Evolutionary conservation across 1,139 yeast species (phyloP), one percentile per base, ranked within the genome.

Genomic region (Kluyveromyces marxianus): DNA sequence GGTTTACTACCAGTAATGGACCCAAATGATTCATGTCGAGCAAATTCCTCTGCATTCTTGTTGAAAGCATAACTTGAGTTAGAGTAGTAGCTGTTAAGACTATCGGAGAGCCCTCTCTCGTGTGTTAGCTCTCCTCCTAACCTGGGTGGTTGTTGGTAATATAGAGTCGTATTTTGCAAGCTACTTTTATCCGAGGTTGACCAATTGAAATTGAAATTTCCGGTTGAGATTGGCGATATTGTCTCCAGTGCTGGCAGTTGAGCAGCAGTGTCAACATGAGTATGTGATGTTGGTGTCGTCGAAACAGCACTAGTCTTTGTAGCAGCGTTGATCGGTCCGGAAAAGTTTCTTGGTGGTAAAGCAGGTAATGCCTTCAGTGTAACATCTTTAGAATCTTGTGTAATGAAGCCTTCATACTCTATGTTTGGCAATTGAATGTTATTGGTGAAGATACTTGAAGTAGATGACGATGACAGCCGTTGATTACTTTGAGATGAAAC

Each of bases 51-150:
- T 4, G 38, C 31, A 26, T 31, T 40, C 31, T 60, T 59, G 45
- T 62, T 62, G 45, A 62, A 62, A 1, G 66, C 60, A 43, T 62
- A 62, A 46, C 59, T 59, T 21, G 65, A 54, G 43, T 57, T 62
- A 6, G 67, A 59, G 48, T 61, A 62, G 33, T 51, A 54, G 37
- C 65, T 60, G 34, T 59, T 63, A 1, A 61, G 48, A 36, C 59
- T 55, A 41, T 58, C 66, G 0, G 65, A 60, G 26, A 53, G 39
- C 36, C 52, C 52, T 25, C 63, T 52, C 8, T 52, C 47, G 36
- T 55, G 47, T 30, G 60, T 53, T n/a, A 54, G 34, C 5, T 47
- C 45, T 4, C 48, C 37, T 8, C 42, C 42, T 8, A 46, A 29
- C 24, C 48, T 50, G 4, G 58, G 55, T 3, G 54, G 47, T 0